Evolutionary conservation across 495 filamentous ascomycete genomes (phyloP).

Genomic region (Penicillium taxi): DNA sequence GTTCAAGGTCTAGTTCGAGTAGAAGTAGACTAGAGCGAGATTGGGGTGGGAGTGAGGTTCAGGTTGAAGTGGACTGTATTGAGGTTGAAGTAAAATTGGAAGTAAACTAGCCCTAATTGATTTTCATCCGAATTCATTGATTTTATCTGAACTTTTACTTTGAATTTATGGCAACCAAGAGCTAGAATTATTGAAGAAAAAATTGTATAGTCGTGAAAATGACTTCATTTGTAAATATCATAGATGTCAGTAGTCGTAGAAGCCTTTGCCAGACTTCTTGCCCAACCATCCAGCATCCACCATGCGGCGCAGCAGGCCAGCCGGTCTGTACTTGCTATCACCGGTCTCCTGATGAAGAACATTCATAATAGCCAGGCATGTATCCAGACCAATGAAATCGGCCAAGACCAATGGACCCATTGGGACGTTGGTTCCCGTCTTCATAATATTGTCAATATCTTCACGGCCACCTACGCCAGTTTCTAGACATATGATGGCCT

Average conservation of each 20-base stretch:
- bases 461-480: conserved; percentile 81
- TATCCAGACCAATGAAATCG: conserved; percentile 97
- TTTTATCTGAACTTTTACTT: no score
- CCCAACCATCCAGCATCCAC: conserved; percentile 97
- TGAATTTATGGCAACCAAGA: no score
- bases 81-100: no score
- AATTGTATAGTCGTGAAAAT: no score
- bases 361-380: conserved; percentile 94
- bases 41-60: no score
- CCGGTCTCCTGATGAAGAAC: conserved; percentile 87
- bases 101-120: no score
- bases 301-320: conserved; percentile 82
- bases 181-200: no score
- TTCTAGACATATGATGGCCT: conserved; percentile 93
- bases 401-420: conserved; percentile 94
- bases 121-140: no score
- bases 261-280: conserved; percentile 95
- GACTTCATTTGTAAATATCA: conserved; percentile 7
- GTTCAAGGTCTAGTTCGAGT: no score
- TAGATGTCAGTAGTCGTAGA: conserved; percentile 67
- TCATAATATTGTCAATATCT: conserved; percentile 96
- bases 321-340: conserved; percentile 89
- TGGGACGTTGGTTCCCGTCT: conserved; percentile 96
- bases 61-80: no score
- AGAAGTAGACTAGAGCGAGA: no score